These are phyloP conservation scores for Chlamydomonas asymmetrica DNA, from an alignment of 139 green algal species.

Conservation along the genomic window DNA sequence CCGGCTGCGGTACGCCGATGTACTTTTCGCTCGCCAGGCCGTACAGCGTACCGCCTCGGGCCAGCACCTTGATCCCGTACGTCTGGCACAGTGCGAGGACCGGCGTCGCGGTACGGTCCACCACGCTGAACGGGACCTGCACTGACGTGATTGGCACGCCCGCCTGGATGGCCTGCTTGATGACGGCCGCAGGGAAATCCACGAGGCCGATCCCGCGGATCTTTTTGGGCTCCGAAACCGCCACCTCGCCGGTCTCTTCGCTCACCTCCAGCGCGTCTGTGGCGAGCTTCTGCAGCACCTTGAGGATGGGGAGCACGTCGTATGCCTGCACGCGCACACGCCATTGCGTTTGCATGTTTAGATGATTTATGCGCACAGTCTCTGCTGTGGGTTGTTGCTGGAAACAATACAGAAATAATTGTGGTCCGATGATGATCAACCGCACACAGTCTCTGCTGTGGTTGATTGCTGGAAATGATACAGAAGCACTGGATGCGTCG, in stretches of 20 bases:
- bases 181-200: constrained; percentile 39
- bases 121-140: constrained; percentile 39
- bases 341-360: too few species aligned
- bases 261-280: constrained; percentile 46
- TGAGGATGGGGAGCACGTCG: constrained; percentile 25
- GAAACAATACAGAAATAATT: too few species aligned
- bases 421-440: too few species aligned
- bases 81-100: constrained; percentile 33
- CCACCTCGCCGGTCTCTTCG: constrained; percentile 37
- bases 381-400: too few species aligned
- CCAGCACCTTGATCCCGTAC: constrained; percentile 55
- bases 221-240: constrained; percentile 38
- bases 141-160: constrained; percentile 46
- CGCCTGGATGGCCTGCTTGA: constrained; percentile 46
- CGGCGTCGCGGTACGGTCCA: constrained; percentile 15
- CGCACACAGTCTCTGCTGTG: too few species aligned
- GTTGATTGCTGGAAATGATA: too few species aligned
- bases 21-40: constrained; percentile 53
- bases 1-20: constrained; percentile 29
- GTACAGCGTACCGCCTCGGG: constrained; percentile 37
- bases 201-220: constrained; percentile 48
- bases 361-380: too few species aligned
- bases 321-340: not conserved
- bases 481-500: too few species aligned
- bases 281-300: constrained; percentile 37